phyloP scores from a whole-genome alignment of 1,284 basidiomycete genomes.

The Pseudozyma sp. region DNA sequence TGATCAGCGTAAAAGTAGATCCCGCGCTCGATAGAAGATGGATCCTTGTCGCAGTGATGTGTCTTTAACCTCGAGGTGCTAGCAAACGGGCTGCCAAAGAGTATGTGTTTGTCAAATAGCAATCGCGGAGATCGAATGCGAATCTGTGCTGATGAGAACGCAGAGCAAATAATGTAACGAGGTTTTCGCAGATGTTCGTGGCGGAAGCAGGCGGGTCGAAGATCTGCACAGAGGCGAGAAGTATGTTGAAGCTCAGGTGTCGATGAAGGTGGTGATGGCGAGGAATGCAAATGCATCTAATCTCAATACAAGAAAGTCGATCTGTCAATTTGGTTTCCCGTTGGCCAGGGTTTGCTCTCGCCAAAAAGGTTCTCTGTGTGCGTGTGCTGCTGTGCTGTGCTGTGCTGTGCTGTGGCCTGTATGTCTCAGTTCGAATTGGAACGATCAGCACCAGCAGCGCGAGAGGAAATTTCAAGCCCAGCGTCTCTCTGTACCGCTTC shows the following conservation, averaged over 20 bases:
- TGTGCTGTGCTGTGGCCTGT: too few relatives aligned
- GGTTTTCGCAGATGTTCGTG: too few relatives aligned
- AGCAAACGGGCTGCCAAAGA: too few relatives aligned
- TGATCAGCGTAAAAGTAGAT: too few relatives aligned
- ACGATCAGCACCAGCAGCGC: slow-evolving; percentile 1
- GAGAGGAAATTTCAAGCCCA: slow-evolving; percentile 8
- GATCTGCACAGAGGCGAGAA: background rate
- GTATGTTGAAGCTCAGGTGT: background rate
- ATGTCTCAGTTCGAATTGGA: background rate
- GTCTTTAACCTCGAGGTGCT: too few relatives aligned
- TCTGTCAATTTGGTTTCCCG: background rate
- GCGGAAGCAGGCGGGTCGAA: background rate
- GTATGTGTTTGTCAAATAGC: too few relatives aligned
- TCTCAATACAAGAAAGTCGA: background rate
- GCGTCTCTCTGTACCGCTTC: slow-evolving; percentile 3
- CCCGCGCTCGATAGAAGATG: too few relatives aligned
- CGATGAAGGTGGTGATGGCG: background rate
- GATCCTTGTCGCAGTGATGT: too few relatives aligned
- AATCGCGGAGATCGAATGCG: too few relatives aligned
- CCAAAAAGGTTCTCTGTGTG: too few relatives aligned
- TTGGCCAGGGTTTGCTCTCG: background rate
- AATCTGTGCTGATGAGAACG: background rate
- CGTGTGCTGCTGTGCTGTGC: too few relatives aligned
- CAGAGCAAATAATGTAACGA: too few relatives aligned
- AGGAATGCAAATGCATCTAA: slow-evolving; percentile 1